These are phyloP conservation scores for Begonia fuchsioides DNA, from an alignment of 306 rosid genomes.

Conservation along the genomic window DNA sequence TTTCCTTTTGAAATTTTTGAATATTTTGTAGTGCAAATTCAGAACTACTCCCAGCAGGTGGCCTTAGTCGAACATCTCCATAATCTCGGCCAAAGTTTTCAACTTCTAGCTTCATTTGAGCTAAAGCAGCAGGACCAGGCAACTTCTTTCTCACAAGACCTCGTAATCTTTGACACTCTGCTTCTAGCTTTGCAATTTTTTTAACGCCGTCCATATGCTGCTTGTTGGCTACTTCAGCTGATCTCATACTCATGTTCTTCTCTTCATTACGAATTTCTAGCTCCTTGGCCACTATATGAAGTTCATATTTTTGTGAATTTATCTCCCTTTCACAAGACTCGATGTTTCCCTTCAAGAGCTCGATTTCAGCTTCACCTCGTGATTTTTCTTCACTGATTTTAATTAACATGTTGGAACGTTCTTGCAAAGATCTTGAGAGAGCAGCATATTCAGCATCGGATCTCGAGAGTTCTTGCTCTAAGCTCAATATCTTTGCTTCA, in stretches of 20 bases:
- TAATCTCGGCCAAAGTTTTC: constrained; percentile 82
- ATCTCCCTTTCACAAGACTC: constrained; percentile 89
- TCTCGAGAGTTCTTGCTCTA: constrained; percentile 74
- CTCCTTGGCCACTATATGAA: constrained; percentile 72
- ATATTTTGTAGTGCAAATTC: constrained; percentile 58
- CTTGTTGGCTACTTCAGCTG: constrained; percentile 94
- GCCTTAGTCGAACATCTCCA: constrained; percentile 59
- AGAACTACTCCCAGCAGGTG: constrained; percentile 53
- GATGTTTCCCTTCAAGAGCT: constrained; percentile 61
- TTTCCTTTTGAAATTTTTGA: constrained; percentile 84
- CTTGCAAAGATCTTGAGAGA: constrained; percentile 75
- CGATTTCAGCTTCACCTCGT: constrained; percentile 83
- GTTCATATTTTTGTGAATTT: constrained; percentile 80
- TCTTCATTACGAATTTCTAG: constrained; percentile 96
- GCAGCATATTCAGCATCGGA: constrained; percentile 80
- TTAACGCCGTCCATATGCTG: constrained; percentile 87
- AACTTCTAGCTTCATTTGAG: constrained; percentile 97
- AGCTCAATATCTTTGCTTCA: constrained; percentile 55
- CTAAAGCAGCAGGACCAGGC: constrained; percentile 99
- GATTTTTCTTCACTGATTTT: constrained; percentile 71
- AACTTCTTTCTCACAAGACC: constrained; percentile 92
- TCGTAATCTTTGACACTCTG: constrained; percentile 92
- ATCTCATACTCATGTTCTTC: constrained; percentile 90
- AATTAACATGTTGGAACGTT: constrained; percentile 84
- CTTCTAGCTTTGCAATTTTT: constrained; percentile 85